These are phyloP conservation scores for Kwoniella sp. DNA, from an alignment of 768 basidiomycete genomes.

Conservation along the genomic window DNA sequence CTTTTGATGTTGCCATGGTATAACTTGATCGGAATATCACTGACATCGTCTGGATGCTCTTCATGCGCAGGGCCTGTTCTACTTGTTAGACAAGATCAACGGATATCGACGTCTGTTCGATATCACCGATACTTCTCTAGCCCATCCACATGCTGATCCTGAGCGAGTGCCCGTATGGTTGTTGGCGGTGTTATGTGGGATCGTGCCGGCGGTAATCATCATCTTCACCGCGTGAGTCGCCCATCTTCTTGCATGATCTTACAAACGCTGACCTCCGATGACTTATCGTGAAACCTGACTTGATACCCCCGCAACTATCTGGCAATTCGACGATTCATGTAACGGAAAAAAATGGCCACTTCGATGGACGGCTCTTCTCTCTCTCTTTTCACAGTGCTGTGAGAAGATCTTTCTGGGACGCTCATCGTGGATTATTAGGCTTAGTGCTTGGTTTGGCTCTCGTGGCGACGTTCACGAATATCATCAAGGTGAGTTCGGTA, in stretches of 20 bases:
- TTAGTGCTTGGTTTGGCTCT: constrained; percentile 46
- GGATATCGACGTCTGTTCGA: constrained; percentile 39
- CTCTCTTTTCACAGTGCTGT: constrained; percentile 5
- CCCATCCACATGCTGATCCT: constrained; percentile 47
- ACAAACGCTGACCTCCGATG: no score
- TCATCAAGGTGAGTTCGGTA: constrained; percentile 45
- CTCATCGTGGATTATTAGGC: constrained; percentile 47
- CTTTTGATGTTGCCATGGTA: no score
- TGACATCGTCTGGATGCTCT: no score
- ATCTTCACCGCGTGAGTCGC: constrained; percentile 43
- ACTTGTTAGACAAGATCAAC: background rate
- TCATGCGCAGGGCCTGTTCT: background rate
- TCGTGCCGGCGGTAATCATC: constrained; percentile 48
- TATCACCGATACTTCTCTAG: constrained; percentile 46
- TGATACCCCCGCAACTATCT: no score
- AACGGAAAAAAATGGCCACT: no score
- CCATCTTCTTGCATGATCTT: no score
- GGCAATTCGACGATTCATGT: no score
- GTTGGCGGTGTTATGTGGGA: constrained; percentile 46
- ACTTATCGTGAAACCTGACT: no score
- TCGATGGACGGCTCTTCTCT: constrained; percentile 11
- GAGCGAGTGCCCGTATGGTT: constrained; percentile 51
- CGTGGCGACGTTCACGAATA: constrained; percentile 50
- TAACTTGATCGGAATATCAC: no score
- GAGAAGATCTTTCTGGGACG: constrained; percentile 47